Percentiles rank a stretch among this genome's conserved stretches.
phyloP scores from a whole-genome alignment of 140 eudicot species.

The Flaveria floridana region DNA sequence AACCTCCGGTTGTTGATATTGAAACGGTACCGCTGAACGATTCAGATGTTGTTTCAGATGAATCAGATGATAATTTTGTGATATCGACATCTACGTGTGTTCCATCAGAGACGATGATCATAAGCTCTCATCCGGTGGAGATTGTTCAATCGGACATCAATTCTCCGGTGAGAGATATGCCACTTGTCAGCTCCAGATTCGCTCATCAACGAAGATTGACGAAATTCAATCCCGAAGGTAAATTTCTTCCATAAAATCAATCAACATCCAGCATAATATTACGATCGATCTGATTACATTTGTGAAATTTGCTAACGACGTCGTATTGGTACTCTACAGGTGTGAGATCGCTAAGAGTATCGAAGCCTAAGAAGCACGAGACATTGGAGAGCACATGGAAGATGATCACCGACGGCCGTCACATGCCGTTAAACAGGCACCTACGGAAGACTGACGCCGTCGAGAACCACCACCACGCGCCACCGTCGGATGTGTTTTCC shows the following conservation, averaged over 20 bases:
- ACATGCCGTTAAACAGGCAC: slow-evolving; percentile 73
- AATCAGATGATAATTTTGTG: slow-evolving; percentile 23
- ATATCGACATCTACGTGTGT: slow-evolving; percentile 35
- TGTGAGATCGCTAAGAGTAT: slow-evolving; percentile 50
- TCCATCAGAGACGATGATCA: slow-evolving; percentile 14
- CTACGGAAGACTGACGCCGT: slow-evolving; percentile 52
- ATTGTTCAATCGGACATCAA: slow-evolving; percentile 17
- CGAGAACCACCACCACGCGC: slow-evolving; percentile 41
- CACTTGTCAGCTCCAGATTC: slow-evolving; percentile 66
- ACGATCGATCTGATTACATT: no score
- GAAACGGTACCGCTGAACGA: slow-evolving; percentile 30
- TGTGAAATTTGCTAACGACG: neutral
- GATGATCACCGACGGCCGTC: slow-evolving; percentile 81
- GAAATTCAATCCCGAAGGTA: slow-evolving; percentile 65
- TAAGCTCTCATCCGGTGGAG: no score
- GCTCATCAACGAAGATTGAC: slow-evolving; percentile 52
- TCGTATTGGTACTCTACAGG: slow-evolving; percentile 40
- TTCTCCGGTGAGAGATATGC: slow-evolving; percentile 49
- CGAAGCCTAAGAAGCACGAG: slow-evolving; percentile 59
- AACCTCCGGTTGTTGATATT: slow-evolving; percentile 30
- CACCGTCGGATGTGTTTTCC: neutral
- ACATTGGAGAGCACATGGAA: slow-evolving; percentile 91
- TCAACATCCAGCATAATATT: no score
- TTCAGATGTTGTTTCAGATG: neutral
- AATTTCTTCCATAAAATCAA: no score